phyloP scores from a whole-genome alignment of 768 basidiomycete species.

The Coprinopsis cinerea region DNA sequence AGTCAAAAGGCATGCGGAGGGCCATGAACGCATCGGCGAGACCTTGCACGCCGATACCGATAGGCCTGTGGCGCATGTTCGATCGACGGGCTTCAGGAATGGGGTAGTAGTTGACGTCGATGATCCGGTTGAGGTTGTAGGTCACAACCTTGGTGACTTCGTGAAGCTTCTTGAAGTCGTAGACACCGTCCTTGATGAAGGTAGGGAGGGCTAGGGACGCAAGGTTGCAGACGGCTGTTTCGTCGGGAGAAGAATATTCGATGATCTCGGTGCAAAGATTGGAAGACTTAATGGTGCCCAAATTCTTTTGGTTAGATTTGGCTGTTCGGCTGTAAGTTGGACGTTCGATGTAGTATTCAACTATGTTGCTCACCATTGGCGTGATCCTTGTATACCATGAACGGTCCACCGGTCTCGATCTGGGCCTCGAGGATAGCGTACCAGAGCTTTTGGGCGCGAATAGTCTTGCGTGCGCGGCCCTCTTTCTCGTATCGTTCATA shows the following conservation, averaged over 20 bases:
- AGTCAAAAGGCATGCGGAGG: slow-evolving; percentile 93
- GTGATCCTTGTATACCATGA: slow-evolving; percentile 98
- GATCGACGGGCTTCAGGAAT: slow-evolving; percentile 85
- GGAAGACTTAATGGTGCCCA: slow-evolving; percentile 98
- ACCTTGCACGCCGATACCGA: slow-evolving; percentile 96
- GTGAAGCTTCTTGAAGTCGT: slow-evolving; percentile 94
- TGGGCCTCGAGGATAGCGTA: slow-evolving; percentile 95
- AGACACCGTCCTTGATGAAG: slow-evolving; percentile 75
- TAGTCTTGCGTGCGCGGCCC: slow-evolving; percentile 74
- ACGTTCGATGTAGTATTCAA: not conserved
- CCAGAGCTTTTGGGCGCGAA: slow-evolving; percentile 98
- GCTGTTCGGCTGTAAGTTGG: slow-evolving; percentile 33
- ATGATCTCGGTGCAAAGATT: slow-evolving; percentile 99
- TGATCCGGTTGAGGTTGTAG: slow-evolving; percentile 89
- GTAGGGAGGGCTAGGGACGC: slow-evolving; percentile 94
- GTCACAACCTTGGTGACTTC: slow-evolving; percentile 91
- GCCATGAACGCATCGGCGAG: slow-evolving; percentile 98
- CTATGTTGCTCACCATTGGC: slow-evolving; percentile 64
- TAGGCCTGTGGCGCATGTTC: slow-evolving; percentile 96
- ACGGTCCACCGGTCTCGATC: slow-evolving; percentile 98
- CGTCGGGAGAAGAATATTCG: slow-evolving; percentile 95
- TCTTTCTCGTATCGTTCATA: slow-evolving; percentile 88
- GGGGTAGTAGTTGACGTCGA: slow-evolving; percentile 95
- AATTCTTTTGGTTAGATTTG: slow-evolving; percentile 98
- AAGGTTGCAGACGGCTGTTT: slow-evolving; percentile 97